These are phyloP conservation scores for Yamadazyma conglobata DNA, from an alignment of 1,139 yeast species.

Conservation along the genomic window DNA sequence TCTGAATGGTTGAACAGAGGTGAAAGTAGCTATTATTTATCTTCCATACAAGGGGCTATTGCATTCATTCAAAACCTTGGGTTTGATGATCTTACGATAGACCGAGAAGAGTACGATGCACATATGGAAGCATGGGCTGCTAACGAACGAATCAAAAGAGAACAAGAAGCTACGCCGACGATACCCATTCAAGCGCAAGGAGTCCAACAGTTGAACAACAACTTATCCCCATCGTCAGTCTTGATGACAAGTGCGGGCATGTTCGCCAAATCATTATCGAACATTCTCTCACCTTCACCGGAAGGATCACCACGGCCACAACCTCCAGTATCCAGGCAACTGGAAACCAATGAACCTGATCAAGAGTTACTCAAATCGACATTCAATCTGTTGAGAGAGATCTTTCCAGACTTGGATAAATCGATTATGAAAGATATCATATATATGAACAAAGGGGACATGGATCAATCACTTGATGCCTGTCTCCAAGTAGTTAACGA, in stretches of 20 bases:
- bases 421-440: slow-evolving; percentile 71
- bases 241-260: slow-evolving; percentile 51
- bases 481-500: slow-evolving; percentile 27
- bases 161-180: slow-evolving; percentile 18
- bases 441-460: slow-evolving; percentile 59
- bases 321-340: not conserved
- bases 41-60: slow-evolving; percentile 84
- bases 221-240: slow-evolving; percentile 48
- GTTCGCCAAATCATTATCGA: slow-evolving; percentile 47
- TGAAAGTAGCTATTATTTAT: slow-evolving; percentile 83
- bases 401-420: slow-evolving; percentile 74
- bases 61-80: slow-evolving; percentile 66
- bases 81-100: slow-evolving; percentile 57
- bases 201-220: slow-evolving; percentile 20
- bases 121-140: slow-evolving; percentile 52
- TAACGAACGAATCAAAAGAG: slow-evolving; percentile 20
- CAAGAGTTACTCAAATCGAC: slow-evolving; percentile 21
- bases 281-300: slow-evolving; percentile 40
- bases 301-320: slow-evolving; percentile 4
- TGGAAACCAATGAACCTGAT: slow-evolving; percentile 9
- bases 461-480: slow-evolving; percentile 76
- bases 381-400: slow-evolving; percentile 50
- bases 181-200: slow-evolving; percentile 20
- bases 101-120: slow-evolving; percentile 51
- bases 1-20: slow-evolving; percentile 70